Base-by-base conservation (phyloP, 331 rosid species). In the Saraca asoca region DNA sequence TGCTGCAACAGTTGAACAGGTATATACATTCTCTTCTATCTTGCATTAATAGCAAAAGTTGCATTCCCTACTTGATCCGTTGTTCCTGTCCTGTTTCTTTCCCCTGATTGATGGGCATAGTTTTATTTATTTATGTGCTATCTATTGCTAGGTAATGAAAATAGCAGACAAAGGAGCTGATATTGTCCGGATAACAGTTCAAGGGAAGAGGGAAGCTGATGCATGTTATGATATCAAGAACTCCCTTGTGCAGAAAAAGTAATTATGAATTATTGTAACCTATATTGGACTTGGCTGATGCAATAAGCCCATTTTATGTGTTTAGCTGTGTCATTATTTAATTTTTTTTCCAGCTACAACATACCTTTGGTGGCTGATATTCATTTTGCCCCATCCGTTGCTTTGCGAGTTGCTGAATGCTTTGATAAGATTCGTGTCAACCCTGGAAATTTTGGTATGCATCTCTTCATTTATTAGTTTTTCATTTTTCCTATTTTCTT, bases 401-500 rank as follows among this genome's bases (percentile, higher is more conserved):
- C 99, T 39, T 60, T 94, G 83, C 85, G 99, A 44, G 99, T 94
- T 45, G 95, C 99, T 63, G 99, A 94, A 33, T 94, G 99, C 85
- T 94, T 94, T 77, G 99, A 94, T 12, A 94, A 94, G 86, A 94
- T 94, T 72, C 99, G 99, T 75, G 99, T 94, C 81, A 94, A 94
- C 88, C 99, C 99, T 58, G 99, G 99, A 80, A 94, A 94, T 77
- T 94, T 94, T 19, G 99, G 99, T 94, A 81, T 10, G 71, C 64
- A 33, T 39, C 50, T 71, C 62, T 1, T 59, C 12, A 33, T 69
- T 59, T 18, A 33, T 58, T 46, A 9, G n/a, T 73, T 57, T 5
- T 16, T 39, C 41, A 37, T 37, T 39, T 0, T 0, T 9, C 7
- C 53, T 13, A 41, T 8, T 50, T 63, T 37, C 20, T 48, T 13